A percentile compares a stretch with the other conserved stretches of the same genome.
Evolutionary conservation across 371 early-diverging fungal genomes (phyloP).

Genomic region (Mortierella sp.): DNA sequence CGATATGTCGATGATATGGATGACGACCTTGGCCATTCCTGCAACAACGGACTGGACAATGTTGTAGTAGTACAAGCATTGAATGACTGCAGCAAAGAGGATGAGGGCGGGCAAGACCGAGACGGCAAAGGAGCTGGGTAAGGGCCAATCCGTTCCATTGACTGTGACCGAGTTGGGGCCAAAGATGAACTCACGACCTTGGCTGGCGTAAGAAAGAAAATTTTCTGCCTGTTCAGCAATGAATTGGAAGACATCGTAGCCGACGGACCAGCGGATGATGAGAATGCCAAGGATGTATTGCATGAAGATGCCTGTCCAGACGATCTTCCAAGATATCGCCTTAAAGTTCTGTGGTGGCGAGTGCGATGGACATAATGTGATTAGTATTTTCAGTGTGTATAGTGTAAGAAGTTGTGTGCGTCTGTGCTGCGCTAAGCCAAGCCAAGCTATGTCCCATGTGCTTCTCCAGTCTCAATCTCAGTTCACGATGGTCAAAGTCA

Average conservation of each 20-base stretch:
- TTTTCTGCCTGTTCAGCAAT: slow-evolving; percentile 67
- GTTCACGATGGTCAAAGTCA: no score
- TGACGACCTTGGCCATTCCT: slow-evolving; percentile 74
- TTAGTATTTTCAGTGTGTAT: no score
- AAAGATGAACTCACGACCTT: slow-evolving; percentile 76
- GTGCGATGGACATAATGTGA: no score
- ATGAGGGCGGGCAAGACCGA: slow-evolving; percentile 86
- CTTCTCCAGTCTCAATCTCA: no score
- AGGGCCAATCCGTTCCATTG: slow-evolving; percentile 45
- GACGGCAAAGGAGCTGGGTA: slow-evolving; percentile 67
- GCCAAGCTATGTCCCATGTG: no score
- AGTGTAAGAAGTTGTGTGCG: no score
- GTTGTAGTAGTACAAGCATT: slow-evolving; percentile 84
- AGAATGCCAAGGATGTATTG: slow-evolving; percentile 86
- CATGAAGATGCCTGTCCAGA: slow-evolving; percentile 75
- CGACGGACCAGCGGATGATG: slow-evolving; percentile 77
- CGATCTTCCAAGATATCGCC: slow-evolving; percentile 80
- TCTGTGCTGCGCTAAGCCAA: no score
- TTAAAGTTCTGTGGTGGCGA: slow-evolving; percentile 57
- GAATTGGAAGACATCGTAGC: slow-evolving; percentile 81
- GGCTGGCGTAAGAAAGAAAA: slow-evolving; percentile 71
- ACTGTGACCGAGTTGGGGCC: slow-evolving; percentile 45
- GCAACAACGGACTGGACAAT: slow-evolving; percentile 84
- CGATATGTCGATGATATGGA: slow-evolving; percentile 77
- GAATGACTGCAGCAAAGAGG: slow-evolving; percentile 88